Conservation (phyloP, 2,329 filamentous ascomycete species). For the Pestalotiopsis sp. region DNA sequence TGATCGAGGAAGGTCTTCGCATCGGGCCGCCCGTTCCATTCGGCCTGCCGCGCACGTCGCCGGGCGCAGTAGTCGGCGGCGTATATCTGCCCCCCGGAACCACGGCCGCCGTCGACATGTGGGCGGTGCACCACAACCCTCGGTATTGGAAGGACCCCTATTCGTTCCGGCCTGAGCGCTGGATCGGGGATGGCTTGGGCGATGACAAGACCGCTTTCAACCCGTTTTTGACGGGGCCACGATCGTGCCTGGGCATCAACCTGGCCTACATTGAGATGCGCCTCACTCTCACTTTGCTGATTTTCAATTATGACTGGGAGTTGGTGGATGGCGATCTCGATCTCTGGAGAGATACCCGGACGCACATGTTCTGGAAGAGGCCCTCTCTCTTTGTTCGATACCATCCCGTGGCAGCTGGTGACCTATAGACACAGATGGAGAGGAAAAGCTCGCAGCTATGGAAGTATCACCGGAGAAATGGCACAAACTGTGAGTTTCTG, state of each 20-base stretch:
- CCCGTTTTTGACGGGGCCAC: constrained; percentile 21
- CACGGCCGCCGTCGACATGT: constrained; percentile 44
- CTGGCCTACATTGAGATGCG: constrained; percentile 39
- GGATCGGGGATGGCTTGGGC: constrained; percentile 10
- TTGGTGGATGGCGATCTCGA: constrained; percentile 26
- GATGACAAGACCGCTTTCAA: constrained; percentile 14
- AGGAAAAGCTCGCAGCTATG: no score
- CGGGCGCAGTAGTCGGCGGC: constrained; percentile 20
- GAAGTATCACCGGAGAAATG: no score
- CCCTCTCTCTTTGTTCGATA: constrained; percentile 10
- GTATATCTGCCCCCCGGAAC: constrained; percentile 15
- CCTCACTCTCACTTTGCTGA: constrained; percentile 36
- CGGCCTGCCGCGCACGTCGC: constrained; percentile 30
- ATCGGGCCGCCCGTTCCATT: constrained; percentile 32
- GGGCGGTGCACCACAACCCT: constrained; percentile 25
- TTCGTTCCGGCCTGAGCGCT: constrained; percentile 17
- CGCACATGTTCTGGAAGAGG: constrained; percentile 26
- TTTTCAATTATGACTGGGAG: constrained; percentile 37
- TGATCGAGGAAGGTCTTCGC: constrained; percentile 32
- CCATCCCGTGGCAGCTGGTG: neutral
- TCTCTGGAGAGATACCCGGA: constrained; percentile 23
- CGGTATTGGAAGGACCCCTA: constrained; percentile 3
- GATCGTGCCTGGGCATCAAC: constrained; percentile 23
- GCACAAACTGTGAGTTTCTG: no score
- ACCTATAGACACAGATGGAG: no score